Conservation (phyloP, 2,329 filamentous ascomycete species). For the Pyricularia sp. region DNA sequence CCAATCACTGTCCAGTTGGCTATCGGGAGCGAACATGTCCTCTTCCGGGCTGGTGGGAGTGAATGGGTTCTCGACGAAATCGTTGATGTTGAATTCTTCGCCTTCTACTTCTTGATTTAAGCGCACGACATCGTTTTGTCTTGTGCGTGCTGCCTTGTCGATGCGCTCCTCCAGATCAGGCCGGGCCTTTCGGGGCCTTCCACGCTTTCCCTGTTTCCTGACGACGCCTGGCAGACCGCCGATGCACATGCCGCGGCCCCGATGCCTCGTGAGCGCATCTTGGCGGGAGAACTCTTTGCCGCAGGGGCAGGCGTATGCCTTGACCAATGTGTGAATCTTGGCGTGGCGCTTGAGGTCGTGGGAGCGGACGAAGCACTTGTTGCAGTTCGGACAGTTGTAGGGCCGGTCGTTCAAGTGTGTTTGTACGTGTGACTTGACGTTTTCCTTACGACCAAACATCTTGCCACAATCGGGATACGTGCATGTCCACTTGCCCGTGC, state of each 20-base stretch:
- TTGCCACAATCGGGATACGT: constrained; percentile 70
- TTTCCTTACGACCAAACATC: constrained; percentile 92
- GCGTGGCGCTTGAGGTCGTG: constrained; percentile 96
- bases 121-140: constrained; percentile 28
- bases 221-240: constrained; percentile 79
- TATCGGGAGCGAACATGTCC: background rate
- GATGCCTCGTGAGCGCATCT: constrained; percentile 87
- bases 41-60: background rate
- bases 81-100: background rate
- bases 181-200: constrained; percentile 52
- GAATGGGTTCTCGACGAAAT: background rate
- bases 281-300: constrained; percentile 92
- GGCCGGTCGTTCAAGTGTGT: constrained; percentile 95
- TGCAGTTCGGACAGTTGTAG: constrained; percentile 86
- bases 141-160: constrained; percentile 47
- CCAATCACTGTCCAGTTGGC: background rate
- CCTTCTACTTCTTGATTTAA: background rate
- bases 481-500: constrained; percentile 74
- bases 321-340: constrained; percentile 94
- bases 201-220: constrained; percentile 51
- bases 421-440: constrained; percentile 97
- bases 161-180: constrained; percentile 47
- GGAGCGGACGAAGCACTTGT: constrained; percentile 93
- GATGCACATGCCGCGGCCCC: constrained; percentile 92
- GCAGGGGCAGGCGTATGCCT: constrained; percentile 90